These are phyloP conservation scores for Candida pseudofarinosa DNA, from an alignment of 805 yeast species.

Conservation along the genomic window DNA sequence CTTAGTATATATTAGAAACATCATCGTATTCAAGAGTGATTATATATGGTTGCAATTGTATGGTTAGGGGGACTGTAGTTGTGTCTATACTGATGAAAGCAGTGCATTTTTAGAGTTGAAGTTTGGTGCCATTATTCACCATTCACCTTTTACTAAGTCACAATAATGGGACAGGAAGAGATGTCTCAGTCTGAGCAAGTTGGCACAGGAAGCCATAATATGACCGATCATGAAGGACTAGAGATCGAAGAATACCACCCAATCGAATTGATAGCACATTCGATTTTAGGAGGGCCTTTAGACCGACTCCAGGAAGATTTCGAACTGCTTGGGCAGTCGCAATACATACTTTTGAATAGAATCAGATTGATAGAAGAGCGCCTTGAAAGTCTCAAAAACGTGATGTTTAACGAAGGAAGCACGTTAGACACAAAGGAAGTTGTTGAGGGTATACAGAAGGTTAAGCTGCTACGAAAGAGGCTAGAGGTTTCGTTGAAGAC, in stretches of 20 bases:
- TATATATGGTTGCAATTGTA: too few relatives aligned
- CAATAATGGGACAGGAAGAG: not conserved
- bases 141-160: too few relatives aligned
- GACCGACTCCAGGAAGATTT: slow-evolving; percentile 49
- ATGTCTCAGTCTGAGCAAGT: not conserved
- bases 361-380: slow-evolving; percentile 39
- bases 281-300: slow-evolving; percentile 50
- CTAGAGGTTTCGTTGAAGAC: slow-evolving; percentile 23
- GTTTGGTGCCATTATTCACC: not conserved
- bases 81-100: too few relatives aligned
- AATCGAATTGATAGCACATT: slow-evolving; percentile 55
- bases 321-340: slow-evolving; percentile 53
- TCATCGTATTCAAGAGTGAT: too few relatives aligned
- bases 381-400: slow-evolving; percentile 21
- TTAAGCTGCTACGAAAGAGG: slow-evolving; percentile 29
- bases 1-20: too few relatives aligned
- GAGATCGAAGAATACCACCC: slow-evolving; percentile 36
- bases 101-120: too few relatives aligned
- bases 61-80: too few relatives aligned
- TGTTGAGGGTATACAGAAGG: slow-evolving; percentile 14
- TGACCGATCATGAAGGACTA: not conserved
- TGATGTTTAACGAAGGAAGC: slow-evolving; percentile 13
- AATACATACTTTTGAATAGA: slow-evolving; percentile 48
- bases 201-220: not conserved
- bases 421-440: slow-evolving; percentile 17